Evolutionary conservation across 2,329 filamentous ascomycete species (phyloP), one percentile per base, ranked within the genome.

Genomic region (Fusarium concolor): DNA sequence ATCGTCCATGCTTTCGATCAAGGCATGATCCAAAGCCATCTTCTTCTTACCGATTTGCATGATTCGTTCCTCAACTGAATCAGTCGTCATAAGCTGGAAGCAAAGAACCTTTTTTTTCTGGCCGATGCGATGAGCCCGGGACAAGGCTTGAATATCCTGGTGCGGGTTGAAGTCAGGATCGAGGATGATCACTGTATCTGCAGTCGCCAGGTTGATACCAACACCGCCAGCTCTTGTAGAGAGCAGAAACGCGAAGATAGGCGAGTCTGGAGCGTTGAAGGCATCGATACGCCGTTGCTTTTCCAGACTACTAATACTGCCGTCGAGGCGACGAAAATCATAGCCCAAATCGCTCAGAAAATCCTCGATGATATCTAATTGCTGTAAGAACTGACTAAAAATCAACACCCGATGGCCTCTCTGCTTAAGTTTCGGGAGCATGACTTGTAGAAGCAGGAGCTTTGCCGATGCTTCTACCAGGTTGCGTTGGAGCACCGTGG

Each of bases 121-220:
- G 0, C 96, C 96, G 67, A 99, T 98, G 26, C 96, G 91, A 79
- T 99, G 96, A 18, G 95, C 96, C 68, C 96, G 90, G 29, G 95
- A 97, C 29, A 99, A 85, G 0, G 96, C 96, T 78, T 99, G 96
- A 39, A 99, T 92, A 74, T 99, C 96, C 79, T 99, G 96, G 75
- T 99, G 96, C 1, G 96, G 96, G 65, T 99, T 99, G 83, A 97
- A 98, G 76, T 99, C 96, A 0, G 93, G 93, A 73, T 99, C 94
- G 70, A 98, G 89, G 69, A 99, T 97, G 68, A 99, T 97, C 64
- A 99, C 96, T 0, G 96, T 99, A 75, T 99, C 96, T 4, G 96
- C 96, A 10, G 94, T 97, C 1, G 96, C 96, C 56, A 99, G 85
- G 76, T 99, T 99, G 82, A 99, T 99, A 17, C 96, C 96, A 1